These are phyloP conservation scores for Rhynchosporium secalis DNA, from an alignment of 2,329 filamentous ascomycete species.

Conservation along the genomic window DNA sequence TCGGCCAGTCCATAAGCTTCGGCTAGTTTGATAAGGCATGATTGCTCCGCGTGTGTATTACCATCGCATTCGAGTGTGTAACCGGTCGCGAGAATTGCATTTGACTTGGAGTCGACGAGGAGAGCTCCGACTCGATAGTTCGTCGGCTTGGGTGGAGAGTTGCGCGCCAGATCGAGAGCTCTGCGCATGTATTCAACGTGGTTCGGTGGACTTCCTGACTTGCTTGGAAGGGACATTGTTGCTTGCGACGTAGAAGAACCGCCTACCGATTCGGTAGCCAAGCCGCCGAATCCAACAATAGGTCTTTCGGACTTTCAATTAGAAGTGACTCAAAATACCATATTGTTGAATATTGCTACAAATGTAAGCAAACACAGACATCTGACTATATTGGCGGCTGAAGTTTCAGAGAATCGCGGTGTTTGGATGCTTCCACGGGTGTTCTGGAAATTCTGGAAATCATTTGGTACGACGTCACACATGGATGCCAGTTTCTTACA, in stretches of 20 bases:
- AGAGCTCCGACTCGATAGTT: constrained; percentile 96
- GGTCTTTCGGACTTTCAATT: not conserved
- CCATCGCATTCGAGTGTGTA: constrained; percentile 89
- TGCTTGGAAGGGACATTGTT: constrained; percentile 15
- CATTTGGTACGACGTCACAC: constrained; percentile 9
- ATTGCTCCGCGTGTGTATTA: constrained; percentile 97
- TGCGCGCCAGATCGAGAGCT: constrained; percentile 72
- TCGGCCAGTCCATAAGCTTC: constrained; percentile 51
- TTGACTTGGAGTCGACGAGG: constrained; percentile 61
- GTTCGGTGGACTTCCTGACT: constrained; percentile 9
- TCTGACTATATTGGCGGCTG: not conserved
- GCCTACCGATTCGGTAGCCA: too few relatives aligned
- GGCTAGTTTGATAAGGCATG: constrained; percentile 76
- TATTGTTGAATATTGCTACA: not conserved
- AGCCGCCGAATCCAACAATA: too few relatives aligned
- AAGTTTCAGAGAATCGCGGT: too few relatives aligned
- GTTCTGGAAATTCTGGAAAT: not conserved
- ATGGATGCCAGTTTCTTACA: not conserved
- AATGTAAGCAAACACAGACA: not conserved
- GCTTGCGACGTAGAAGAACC: not conserved
- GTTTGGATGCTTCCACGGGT: too few relatives aligned
- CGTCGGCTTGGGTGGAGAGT: constrained; percentile 81
- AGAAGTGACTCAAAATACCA: not conserved
- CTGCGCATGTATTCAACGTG: constrained; percentile 59
- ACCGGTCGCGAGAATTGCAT: constrained; percentile 71